Evolutionary conservation across 1,284 basidiomycete genomes (phyloP), one percentile per base, ranked within the genome.

Genomic region (Moesziomyces globuligerus): DNA sequence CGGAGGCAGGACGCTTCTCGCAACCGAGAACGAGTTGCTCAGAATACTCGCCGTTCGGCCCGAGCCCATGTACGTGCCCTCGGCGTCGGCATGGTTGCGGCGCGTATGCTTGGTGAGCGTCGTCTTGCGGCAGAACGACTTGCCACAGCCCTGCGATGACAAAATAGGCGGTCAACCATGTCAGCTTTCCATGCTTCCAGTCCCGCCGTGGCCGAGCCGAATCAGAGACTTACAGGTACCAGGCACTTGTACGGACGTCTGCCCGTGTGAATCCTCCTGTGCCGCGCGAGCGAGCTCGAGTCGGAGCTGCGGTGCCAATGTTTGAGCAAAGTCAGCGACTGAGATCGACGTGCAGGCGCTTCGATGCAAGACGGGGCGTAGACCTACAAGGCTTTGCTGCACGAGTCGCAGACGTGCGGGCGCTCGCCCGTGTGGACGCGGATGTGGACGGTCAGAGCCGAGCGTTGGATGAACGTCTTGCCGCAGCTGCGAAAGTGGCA

Each of bases 341-440:
- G n/a, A n/a, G n/a, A n/a, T n/a, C n/a, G n/a, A n/a, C n/a, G n/a
- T n/a, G n/a, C n/a, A n/a, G n/a, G n/a, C n/a, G n/a, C 9, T 20
- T 20, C 9, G 13, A 18, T 3, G 15, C 2, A 25, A 24, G 11
- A 26, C 17, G 25, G 4, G 7, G 29, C 28, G 7, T 18, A 13
- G 1, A 72, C 72, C 60, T 51, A 74, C 66, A 80, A 80, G 4
- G 78, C 75, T 39, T 79, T 77, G 52, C 53, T 50, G 54, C 80
- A 81, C 89, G 92, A 18, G 87, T 90, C 15, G 57, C 92, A 94
- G 48, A 86, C 87, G 81, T 93, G 91, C 8, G 92, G 92, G 78
- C 91, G 91, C 84, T 93, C 76, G 15, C 78, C 76, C 1, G 92
- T 93, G 77, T 94, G 92, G 8, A 92, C 90, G 39, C 92, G 88